Evolutionary conservation across 805 yeast species (phyloP).

Genomic region (Candida germanica): DNA sequence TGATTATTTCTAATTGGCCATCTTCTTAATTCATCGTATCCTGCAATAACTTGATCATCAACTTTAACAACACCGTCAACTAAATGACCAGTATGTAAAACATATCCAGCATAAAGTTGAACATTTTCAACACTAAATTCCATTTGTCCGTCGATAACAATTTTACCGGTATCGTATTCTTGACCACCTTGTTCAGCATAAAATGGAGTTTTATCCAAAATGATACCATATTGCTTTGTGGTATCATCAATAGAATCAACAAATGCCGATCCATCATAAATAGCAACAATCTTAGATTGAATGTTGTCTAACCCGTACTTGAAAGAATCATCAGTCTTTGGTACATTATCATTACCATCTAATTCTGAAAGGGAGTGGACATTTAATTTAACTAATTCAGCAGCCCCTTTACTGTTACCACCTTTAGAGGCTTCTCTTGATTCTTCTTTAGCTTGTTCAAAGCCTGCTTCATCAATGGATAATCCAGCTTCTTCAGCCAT

Average conservation of each 20-base stretch:
- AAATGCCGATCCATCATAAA: slow-evolving; percentile 66
- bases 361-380: slow-evolving; percentile 84
- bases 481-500: slow-evolving; percentile 99
- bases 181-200: slow-evolving; percentile 99
- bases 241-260: slow-evolving; percentile 42
- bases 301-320: slow-evolving; percentile 75
- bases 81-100: slow-evolving; percentile 87
- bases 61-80: slow-evolving; percentile 72
- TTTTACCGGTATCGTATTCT: slow-evolving; percentile 91
- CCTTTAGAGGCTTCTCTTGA: slow-evolving; percentile 96
- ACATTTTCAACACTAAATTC: slow-evolving; percentile 91
- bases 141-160: slow-evolving; percentile 81
- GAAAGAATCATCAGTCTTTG: slow-evolving; percentile 78
- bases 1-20: slow-evolving; percentile 97
- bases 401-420: slow-evolving; percentile 58
- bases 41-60: slow-evolving; percentile 73
- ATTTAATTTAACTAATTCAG: slow-evolving; percentile 71
- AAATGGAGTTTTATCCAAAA: slow-evolving; percentile 88
- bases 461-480: slow-evolving; percentile 86
- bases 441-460: slow-evolving; percentile 84
- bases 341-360: slow-evolving; percentile 53
- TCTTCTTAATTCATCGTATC: slow-evolving; percentile 90
- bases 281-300: slow-evolving; percentile 65
- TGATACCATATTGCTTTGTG: slow-evolving; percentile 63
- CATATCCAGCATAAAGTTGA: slow-evolving; percentile 91